Evolutionary conservation across 1,284 basidiomycete genomes (phyloP).

Genomic region (Bjerkandera adusta): DNA sequence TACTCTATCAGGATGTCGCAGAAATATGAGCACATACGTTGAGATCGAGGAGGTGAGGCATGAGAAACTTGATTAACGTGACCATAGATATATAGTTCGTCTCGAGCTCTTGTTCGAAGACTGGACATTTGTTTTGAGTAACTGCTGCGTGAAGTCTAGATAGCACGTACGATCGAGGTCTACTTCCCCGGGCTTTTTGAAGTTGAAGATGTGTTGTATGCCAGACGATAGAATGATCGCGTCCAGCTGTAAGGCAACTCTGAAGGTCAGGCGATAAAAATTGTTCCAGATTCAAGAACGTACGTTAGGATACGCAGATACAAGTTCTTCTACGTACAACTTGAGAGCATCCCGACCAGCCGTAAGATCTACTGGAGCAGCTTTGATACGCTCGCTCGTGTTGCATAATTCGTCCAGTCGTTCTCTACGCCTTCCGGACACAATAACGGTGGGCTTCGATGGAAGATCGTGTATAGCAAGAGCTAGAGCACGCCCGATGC

Average conservation of each 20-base stretch:
- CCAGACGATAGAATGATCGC: conserved; percentile 47
- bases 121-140: conserved; percentile 25
- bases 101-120: conserved; percentile 46
- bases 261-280: background rate
- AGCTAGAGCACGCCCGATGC: conserved; percentile 62
- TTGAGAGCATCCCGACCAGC: conserved; percentile 38
- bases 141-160: conserved; percentile 2
- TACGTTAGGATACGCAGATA: conserved; percentile 48
- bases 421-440: conserved; percentile 50
- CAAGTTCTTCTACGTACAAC: conserved; percentile 37
- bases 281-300: conserved; percentile 13
- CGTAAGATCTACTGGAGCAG: conserved; percentile 43
- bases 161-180: conserved; percentile 44
- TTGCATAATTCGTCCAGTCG: conserved; percentile 47
- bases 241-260: conserved; percentile 42
- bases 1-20: background rate
- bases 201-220: conserved; percentile 51
- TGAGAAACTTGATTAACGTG: conserved; percentile 45
- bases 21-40: conserved; percentile 35
- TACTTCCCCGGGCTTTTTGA: conserved; percentile 45
- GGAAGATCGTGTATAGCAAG: conserved; percentile 47
- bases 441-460: conserved; percentile 52
- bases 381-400: conserved; percentile 34
- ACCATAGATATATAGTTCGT: conserved; percentile 59
- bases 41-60: conserved; percentile 56